Percentiles rank a stretch among this genome's conserved stretches.
phyloP scores from a whole-genome alignment of 768 basidiomycete genomes.

The Lentinula detonsa region DNA sequence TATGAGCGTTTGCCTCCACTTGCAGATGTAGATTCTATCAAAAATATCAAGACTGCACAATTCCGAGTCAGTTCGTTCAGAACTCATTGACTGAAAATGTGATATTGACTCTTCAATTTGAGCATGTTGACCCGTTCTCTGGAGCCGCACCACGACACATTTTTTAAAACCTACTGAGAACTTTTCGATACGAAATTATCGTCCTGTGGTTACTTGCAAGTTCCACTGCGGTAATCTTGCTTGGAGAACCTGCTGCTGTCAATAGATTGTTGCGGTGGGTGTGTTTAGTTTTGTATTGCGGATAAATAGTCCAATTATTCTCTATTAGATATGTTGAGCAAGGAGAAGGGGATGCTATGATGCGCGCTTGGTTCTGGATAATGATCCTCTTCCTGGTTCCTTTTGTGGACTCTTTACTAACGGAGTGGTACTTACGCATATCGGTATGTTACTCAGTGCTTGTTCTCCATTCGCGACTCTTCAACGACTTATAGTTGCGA shows the following conservation, averaged over 20 bases:
- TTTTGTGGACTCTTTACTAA: slow-evolving; percentile 22
- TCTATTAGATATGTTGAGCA: slow-evolving; percentile 1
- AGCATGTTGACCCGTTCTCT: slow-evolving; percentile 30
- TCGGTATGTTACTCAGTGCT: neutral
- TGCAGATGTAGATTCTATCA: slow-evolving; percentile 51
- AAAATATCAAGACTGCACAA: neutral
- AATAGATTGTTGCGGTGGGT: slow-evolving; percentile 33
- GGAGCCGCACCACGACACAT: slow-evolving; percentile 36
- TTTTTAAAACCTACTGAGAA: slow-evolving; percentile 36
- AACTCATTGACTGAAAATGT: neutral
- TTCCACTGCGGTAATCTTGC: slow-evolving; percentile 17
- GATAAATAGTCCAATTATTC: neutral
- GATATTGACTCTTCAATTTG: neutral
- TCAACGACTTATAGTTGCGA: neutral
- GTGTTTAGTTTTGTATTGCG: neutral
- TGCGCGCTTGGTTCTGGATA: slow-evolving; percentile 29
- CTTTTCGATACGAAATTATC: slow-evolving; percentile 26
- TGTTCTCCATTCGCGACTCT: neutral
- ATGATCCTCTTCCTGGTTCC: slow-evolving; percentile 29
- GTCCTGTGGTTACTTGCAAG: slow-evolving; percentile 21
- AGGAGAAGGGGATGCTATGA: neutral
- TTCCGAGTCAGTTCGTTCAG: neutral
- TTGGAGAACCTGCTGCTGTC: slow-evolving; percentile 32
- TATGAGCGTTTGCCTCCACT: slow-evolving; percentile 42
- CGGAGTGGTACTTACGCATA: slow-evolving; percentile 35